Base-by-base conservation (phyloP, 148 eudicot species). In the Tetragonia tetragonoides region DNA sequence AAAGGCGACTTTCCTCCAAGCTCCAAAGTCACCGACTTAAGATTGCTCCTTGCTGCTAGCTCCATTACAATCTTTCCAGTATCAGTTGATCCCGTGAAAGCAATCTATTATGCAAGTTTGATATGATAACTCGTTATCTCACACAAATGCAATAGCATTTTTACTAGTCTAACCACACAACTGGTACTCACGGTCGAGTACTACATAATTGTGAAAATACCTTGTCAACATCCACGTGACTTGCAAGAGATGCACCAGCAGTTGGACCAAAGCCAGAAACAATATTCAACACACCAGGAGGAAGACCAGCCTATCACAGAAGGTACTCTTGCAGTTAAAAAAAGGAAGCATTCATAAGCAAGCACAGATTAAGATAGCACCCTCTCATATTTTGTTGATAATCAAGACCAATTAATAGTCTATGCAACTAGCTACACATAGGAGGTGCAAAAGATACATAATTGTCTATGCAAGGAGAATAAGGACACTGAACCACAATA, bases 191-290 rank as follows among this genome's bases (percentile, higher is more conserved):
- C 28, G 34, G 34, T 28, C 12, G 2, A 57, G 5, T 20, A 21
- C 28, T 10, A 60, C 4, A 44, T 17, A 39, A 38, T 56, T 66
- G 5, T 41, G 40, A 12, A 16, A 68, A 72, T 78, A 89, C 95
- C 96, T 91, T 91, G 79, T 91, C 96, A 3, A 91, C 96, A 79
- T 91, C 93, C 93, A 91, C 88, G 76, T 91, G 96, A 80, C 96
- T 78, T 38, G 93, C 93, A 72, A 89, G 91, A 76, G 96, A 90
- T 21, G 96, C 91, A 79, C 93, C 96, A 66, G 93, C 96, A 57
- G 96, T 85, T n/a, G 91, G 91, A 70, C 96, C 96, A 62, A 72
- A 91, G 18, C 93, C 93, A 40, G 93, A 87, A 47, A 89, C 87
- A 4, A 91, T 73, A 74, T 91, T 91, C 63, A 91, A 82, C 69